These are phyloP conservation scores for Termitomyces sp. DNA, from an alignment of 768 basidiomycete genomes.

Conservation along the genomic window DNA sequence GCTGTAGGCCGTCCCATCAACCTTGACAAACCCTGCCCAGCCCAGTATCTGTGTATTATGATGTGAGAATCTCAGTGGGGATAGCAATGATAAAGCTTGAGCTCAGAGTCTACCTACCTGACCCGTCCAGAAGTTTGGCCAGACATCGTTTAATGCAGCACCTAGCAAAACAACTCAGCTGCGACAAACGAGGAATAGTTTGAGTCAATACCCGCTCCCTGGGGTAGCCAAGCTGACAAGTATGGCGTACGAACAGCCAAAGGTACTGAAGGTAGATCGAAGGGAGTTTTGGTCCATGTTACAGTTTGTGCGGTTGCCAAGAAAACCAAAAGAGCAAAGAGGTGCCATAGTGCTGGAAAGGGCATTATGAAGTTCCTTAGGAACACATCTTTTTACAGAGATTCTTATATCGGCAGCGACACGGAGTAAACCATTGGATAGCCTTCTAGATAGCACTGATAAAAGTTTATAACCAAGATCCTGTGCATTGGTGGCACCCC, in stretches of 20 bases:
- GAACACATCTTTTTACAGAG: background rate
- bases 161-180: slow-evolving; percentile 17
- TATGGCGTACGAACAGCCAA: slow-evolving; percentile 67
- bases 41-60: slow-evolving; percentile 49
- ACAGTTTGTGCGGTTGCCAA: slow-evolving; percentile 23
- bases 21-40: slow-evolving; percentile 62
- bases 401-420: background rate
- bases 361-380: background rate
- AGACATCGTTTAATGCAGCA: slow-evolving; percentile 45
- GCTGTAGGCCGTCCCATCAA: slow-evolving; percentile 51
- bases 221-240: slow-evolving; percentile 62
- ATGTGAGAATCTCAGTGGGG: background rate
- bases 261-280: slow-evolving; percentile 57
- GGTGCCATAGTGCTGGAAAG: background rate
- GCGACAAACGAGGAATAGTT: background rate
- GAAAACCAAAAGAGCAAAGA: slow-evolving; percentile 6
- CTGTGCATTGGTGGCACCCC: too few species aligned
- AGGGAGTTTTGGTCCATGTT: slow-evolving; percentile 47
- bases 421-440: background rate
- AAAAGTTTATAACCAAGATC: too few species aligned
- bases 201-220: slow-evolving; percentile 37
- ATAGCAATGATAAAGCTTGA: background rate
- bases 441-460: background rate
- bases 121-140: slow-evolving; percentile 70
- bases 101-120: slow-evolving; percentile 28